Evolutionary conservation across 164 flowering plant species (phyloP), one percentile per base, ranked within the genome.

Genomic region (Litsea cubeba): DNA sequence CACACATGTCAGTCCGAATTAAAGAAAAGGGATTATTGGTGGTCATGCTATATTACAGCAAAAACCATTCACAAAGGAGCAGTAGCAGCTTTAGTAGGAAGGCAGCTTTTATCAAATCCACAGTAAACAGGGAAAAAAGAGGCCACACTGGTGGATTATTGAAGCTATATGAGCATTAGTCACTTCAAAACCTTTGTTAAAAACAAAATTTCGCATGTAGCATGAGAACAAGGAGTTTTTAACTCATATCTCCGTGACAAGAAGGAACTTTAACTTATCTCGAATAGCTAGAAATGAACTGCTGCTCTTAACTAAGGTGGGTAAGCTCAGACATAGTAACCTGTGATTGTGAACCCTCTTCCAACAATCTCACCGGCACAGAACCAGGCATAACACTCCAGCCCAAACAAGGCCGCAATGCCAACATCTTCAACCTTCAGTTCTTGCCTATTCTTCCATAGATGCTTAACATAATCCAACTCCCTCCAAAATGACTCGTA

Each of bases 321-420:
- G 2, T 30, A 30, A 30, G 35, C 22, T 65, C 26, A 2, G 3
- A 25, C 28, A 72, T 76, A 71, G 70, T 76, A 76, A 60, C 79
- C 79, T 1, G 79, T 76, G 75, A 76, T 65, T 30, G 79, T 76
- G 71, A 76, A 76, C 5, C 79, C 79, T 72, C 79, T 71, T 18
- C 79, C 79, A 7, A 76, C 71, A 51, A 76, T 71, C 65, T 76
- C 79, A 35, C 79, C 79, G 57, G 66, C 79, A 66, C 79, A 76
- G 57, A 71, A 67, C 79, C 79, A 76, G 23, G 71, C 70, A 24
- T 50, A 76, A 14, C 66, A 76, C 26, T 76, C 79, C 62, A 76
- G 72, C 32, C 79, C 75, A 32, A 76, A 76, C 23, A 71, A 23
- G 58, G 79, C 79, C 11, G 79, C 79, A 23, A 76, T 72, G 67